phyloP scores from a whole-genome alignment of 2,329 filamentous ascomycete species.

The Gremmenia infestans region DNA sequence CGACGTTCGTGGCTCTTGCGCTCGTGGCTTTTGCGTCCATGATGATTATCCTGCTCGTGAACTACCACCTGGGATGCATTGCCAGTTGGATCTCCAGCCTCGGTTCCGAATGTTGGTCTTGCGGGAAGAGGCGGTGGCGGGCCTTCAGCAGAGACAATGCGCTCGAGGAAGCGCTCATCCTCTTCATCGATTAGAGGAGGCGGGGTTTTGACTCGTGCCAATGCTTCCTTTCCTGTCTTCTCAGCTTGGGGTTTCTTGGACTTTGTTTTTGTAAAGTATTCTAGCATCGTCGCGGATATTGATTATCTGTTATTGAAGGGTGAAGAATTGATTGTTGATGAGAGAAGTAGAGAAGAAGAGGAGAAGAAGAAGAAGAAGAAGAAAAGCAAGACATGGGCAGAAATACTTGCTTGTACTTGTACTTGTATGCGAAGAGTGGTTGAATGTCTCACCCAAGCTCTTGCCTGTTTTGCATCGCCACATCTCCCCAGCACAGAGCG shows the following conservation, averaged over 20 bases:
- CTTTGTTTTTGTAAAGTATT: conserved; percentile 60
- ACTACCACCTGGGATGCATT: conserved; percentile 35
- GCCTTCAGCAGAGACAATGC: conserved; percentile 46
- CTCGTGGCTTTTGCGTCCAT: conserved; percentile 6
- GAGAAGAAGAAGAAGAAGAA: no score
- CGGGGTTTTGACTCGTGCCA: conserved; percentile 8
- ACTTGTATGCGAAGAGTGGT: no score
- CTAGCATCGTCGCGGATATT: conserved; percentile 45
- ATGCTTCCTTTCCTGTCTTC: conserved; percentile 33
- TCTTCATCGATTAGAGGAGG: conserved; percentile 48
- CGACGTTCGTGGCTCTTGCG: conserved; percentile 17
- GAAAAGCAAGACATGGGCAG: no score
- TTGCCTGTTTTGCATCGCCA: neutral
- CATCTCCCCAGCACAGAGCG: neutral
- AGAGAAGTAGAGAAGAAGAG: no score
- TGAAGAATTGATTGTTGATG: no score
- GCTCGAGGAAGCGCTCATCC: conserved; percentile 54
- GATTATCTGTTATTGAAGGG: neutral
- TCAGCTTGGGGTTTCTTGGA: conserved; percentile 54
- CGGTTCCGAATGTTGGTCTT: conserved; percentile 19
- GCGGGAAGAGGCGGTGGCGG: conserved; percentile 48
- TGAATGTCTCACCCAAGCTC: no score
- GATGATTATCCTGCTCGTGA: conserved; percentile 40
- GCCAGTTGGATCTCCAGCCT: conserved; percentile 22
- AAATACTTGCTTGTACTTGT: no score